Base-by-base conservation (phyloP, 257 asterid genomes). In the Parsonsia alboflavescens region DNA sequence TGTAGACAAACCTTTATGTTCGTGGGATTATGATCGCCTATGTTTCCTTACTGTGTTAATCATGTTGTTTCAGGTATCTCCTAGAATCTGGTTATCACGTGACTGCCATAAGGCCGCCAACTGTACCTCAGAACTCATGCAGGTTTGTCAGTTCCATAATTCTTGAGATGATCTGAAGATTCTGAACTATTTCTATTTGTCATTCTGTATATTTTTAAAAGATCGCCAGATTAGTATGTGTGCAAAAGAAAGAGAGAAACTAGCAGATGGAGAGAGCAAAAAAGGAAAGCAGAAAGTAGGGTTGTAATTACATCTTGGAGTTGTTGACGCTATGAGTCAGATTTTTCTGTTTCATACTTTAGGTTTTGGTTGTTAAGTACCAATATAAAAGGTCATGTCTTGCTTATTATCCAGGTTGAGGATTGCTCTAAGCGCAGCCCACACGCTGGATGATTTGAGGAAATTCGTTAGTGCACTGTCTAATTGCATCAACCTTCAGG, bases 91-190 rank as follows among this genome's bases (percentile, higher is more conserved):
- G 99, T 73, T 92, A 90, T 74, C 98, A 95, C 78, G 76, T 95
- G 68, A 85, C 89, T 70, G 97, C 98, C 72, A 94, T 94, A 77
- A 88, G 97, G 78, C 97, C 98, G 75, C 98, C 98, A 70, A 94
- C 98, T 10, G 98, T 94, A 74, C 89, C 99, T 28, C 88, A 96
- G 45, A 92, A 95, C 82, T 95, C 98, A 13, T 95, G 99, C 99
- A 92, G 99, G 99, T 94, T 80, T 56, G 86, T 82, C 13, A 13
- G 44, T 30, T 36, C 85, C 56, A 85, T 87, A 70, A 72, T 85
- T 33, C 83, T 79, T 12, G 78, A 79, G 78, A 91, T 88, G 74
- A 84, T 86, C 81, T 81, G 63, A 66, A n/a, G n/a, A n/a, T n/a
- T n/a, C n/a, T n/a, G n/a, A n/a, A n/a, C n/a, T n/a, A n/a, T n/a